Percentiles rank a stretch among this genome's conserved stretches.
Conservation (phyloP, 345 rosid genomes). For the Odontarrhena argentea region DNA sequence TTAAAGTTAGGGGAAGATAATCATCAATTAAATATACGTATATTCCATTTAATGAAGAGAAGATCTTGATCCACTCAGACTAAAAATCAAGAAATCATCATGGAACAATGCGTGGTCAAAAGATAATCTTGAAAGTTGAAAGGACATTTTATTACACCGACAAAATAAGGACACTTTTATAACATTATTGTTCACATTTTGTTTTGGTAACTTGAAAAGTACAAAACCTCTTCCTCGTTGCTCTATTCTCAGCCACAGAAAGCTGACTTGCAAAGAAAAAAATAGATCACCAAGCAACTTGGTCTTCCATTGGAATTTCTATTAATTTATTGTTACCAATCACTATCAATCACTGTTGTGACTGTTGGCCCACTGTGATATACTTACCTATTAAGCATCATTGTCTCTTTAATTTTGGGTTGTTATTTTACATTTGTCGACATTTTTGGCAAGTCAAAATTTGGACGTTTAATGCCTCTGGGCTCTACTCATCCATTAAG, state of each 20-base stretch:
- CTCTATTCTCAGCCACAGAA: constrained; percentile 25
- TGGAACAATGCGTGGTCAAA: constrained; percentile 16
- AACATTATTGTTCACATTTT: neutral
- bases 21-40: constrained; percentile 11
- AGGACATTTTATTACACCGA: neutral
- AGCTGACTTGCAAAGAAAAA: neutral
- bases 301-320: neutral
- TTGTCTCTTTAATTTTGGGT: neutral
- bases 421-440: neutral
- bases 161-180: neutral
- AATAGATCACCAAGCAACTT: constrained; percentile 26
- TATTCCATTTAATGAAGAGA: neutral
- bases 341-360: constrained; percentile 27
- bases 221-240: constrained; percentile 20
- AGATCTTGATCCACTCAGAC: constrained; percentile 4
- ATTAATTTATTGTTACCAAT: neutral
- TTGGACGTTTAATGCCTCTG: constrained; percentile 1
- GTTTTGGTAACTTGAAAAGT: constrained; percentile 20
- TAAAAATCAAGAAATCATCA: constrained; percentile 7
- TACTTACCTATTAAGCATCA: constrained; percentile 26
- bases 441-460: constrained; percentile 23
- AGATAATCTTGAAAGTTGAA: constrained; percentile 6
- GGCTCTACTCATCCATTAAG: constrained; percentile 28
- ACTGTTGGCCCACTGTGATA: constrained; percentile 22
- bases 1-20: neutral